Evolutionary conservation across 140 eudicot species (phyloP), one percentile per base, ranked within the genome.

Genomic region (Oenanthe javanica): DNA sequence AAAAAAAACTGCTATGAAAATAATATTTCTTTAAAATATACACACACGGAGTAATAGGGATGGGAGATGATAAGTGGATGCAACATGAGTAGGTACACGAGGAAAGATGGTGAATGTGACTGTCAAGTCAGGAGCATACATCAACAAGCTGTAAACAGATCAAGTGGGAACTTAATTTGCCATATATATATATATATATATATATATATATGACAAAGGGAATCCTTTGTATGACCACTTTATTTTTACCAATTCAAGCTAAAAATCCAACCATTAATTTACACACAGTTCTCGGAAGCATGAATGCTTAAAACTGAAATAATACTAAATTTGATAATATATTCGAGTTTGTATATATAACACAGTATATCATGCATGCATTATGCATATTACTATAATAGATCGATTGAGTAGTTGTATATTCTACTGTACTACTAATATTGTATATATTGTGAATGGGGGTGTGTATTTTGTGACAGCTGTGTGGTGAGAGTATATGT

Each of bases 401-500:
- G 54, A 12, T 50, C 13, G 54, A 50, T 15, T 50, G n/a, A n/a
- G n/a, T n/a, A n/a, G n/a, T n/a, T n/a, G n/a, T n/a, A n/a, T n/a
- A n/a, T n/a, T n/a, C n/a, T n/a, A n/a, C n/a, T n/a, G n/a, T n/a
- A n/a, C n/a, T n/a, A n/a, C n/a, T n/a, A n/a, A n/a, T n/a, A n/a
- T n/a, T n/a, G n/a, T n/a, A n/a, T n/a, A n/a, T n/a, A 36, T 36
- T 16, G 25, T 71, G 27, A 0, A 0, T 31, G 11, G 36, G 7
- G 2, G 7, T 72, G 27, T 43, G 16, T 80, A 49, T 36, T 81
- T 49, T 82, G 76, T 61, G 54, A 83, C 91, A 93, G 97, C 15
- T 57, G 19, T 80, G 89, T 86, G 72, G 93, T 84, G 85, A 87
- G 75, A 76, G 77, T 84, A 59, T 94, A 94, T 83, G 89, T 89